Evolutionary conservation across 2,329 filamentous ascomycete species (phyloP), one percentile per base, ranked within the genome.

Genomic region (Cyphellophora attinorum): DNA sequence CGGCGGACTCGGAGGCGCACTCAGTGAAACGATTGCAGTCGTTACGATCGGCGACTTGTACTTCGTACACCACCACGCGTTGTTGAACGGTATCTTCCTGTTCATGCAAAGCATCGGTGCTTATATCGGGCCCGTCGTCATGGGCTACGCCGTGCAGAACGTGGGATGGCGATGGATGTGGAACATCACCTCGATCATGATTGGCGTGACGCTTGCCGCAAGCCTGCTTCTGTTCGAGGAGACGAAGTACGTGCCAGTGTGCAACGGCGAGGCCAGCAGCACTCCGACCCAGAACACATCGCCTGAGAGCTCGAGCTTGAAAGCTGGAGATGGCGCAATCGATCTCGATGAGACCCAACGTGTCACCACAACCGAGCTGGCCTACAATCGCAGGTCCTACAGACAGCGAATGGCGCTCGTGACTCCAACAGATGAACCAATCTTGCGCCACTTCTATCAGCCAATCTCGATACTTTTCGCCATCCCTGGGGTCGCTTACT

Each of bases 161-260:
- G 57, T 64, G 43, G 65, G 64, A 1, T 73, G 68, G 68, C 53
- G 66, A 11, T 71, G 64, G 64, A 54, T 62, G 1, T 70, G 59
- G 58, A 68, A 64, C 64, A 69, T 56, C 56, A 58, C 49, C 29
- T 52, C 52, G n/a, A 62, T 66, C 31, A 48, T 67, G 18, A 51
- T 66, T 16, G 56, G 57, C 3, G 35, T 52, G 6, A 50, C 53
- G 5, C 35, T 68, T 1, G 3, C 67, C 3, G 38, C 59, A 8
- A 57, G 68, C 27, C 19, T 59, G 2, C 65, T 70, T 33, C 40
- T 55, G 8, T 70, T 62, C 35, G 62, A 70, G 28, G 67, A 64
- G 38, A 59, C 55, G 1, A 59, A 54, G 27, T 58, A 51, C 37
- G 34, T 34, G 14, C n/a, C 6, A 29, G 11, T 6, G 39, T 40